Evolutionary conservation across 164 flowering plant genomes (phyloP).

Genomic region (Brasenia schreberi): DNA sequence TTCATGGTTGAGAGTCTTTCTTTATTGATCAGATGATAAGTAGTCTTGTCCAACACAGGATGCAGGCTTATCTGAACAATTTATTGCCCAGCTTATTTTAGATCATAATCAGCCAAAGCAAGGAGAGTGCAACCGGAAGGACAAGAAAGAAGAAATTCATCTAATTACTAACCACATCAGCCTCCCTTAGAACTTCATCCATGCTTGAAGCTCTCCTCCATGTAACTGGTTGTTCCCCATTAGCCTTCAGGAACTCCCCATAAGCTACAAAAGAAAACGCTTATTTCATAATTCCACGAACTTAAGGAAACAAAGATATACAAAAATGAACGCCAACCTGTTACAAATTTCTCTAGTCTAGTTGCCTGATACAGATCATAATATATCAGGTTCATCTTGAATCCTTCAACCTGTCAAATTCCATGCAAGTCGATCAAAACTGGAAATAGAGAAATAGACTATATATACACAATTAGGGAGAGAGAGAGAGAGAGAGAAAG

Average conservation of each 20-base stretch:
- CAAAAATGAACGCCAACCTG: slow-evolving; percentile 33
- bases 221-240: slow-evolving; percentile 73
- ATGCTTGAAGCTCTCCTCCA: slow-evolving; percentile 81
- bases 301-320: background rate
- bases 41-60: slow-evolving; percentile 87
- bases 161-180: slow-evolving; percentile 56
- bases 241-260: slow-evolving; percentile 80
- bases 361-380: slow-evolving; percentile 90
- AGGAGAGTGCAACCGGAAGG: background rate
- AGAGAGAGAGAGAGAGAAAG: background rate
- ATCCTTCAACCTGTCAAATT: slow-evolving; percentile 71
- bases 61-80: slow-evolving; percentile 74
- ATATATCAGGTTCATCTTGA: slow-evolving; percentile 97
- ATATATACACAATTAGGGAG: background rate
- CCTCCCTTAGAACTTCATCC: slow-evolving; percentile 84
- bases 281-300: slow-evolving; percentile 1
- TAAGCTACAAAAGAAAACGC: slow-evolving; percentile 38
- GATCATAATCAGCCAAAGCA: too few species aligned
- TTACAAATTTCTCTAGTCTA: slow-evolving; percentile 92
- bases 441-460: background rate
- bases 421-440: background rate
- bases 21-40: slow-evolving; percentile 86
- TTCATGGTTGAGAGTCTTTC: slow-evolving; percentile 83
- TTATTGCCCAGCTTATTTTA: background rate
- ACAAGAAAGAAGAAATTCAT: background rate